Evolutionary conservation across 768 basidiomycete species (phyloP), one percentile per base, ranked within the genome.

Genomic region (Termitomyces sp.): DNA sequence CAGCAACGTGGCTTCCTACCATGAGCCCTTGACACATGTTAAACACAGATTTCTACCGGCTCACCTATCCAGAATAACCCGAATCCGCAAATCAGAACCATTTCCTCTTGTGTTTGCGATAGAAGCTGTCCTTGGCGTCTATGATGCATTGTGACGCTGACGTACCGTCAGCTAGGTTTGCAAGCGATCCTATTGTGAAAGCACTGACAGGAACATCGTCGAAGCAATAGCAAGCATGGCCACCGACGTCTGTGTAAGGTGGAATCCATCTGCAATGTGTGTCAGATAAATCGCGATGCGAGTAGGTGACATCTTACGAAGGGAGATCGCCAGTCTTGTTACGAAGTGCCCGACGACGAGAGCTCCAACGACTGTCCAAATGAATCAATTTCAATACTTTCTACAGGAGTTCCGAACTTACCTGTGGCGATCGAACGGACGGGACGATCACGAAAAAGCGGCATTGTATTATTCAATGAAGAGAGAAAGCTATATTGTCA

Each of bases 51-150:
- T 31, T 43, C 23, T 10, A 23, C 21, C 16, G 21, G 73, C 82
- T 68, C 68, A 90, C 90, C 88, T 49, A 91, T 74, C 87, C 88
- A 92, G 66, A 89, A 82, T 57, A 91, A 71, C 11, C 85, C 89
- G 56, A 91, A 78, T 3, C 86, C 84, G 5, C 76, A 84, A 59
- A 92, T 86, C 69, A 92, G 65, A 19, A 87, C 73, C 70, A 83
- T 78, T 65, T 92, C 89, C 65, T 90, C 88, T 63, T 92, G 90
- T 54, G 76, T 77, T 62, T 82, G 84, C 44, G 86, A 84, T 63
- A 92, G 69, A 59, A 86, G 67, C 50, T 80, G 80, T 14, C 85
- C 87, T 45, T 81, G 76, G 65, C 72, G 75, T 56, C 80, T 79
- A 63, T 90, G 83, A 65, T 91, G 89, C 72, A 86, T 77, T 44